Conservation (phyloP, 2,329 filamentous ascomycete species). For the Colletotrichum sp. region DNA sequence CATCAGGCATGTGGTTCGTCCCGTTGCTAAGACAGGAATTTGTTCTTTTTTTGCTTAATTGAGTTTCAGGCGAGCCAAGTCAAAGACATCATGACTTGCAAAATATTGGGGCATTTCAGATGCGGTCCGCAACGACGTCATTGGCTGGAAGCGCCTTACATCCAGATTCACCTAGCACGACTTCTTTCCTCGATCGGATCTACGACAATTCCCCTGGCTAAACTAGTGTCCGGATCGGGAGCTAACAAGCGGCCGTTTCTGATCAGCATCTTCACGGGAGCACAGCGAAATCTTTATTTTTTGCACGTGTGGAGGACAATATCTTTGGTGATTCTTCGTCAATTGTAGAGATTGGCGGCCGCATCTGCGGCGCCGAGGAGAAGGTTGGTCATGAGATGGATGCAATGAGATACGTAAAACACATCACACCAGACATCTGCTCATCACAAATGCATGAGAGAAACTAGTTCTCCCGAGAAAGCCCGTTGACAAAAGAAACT, state of each 20-base stretch:
- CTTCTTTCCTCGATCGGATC: not conserved
- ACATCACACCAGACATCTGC: not conserved
- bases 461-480: not conserved
- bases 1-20: not conserved
- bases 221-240: not conserved
- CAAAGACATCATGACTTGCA: constrained; percentile 24
- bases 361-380: not conserved
- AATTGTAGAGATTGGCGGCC: not conserved
- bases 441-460: not conserved
- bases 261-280: not conserved
- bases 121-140: constrained; percentile 8
- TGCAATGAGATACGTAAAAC: not conserved
- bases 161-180: not conserved
- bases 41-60: not conserved
- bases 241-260: not conserved
- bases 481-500: not conserved
- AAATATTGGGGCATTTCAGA: not conserved
- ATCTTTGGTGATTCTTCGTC: not conserved
- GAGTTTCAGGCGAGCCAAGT: constrained; percentile 3
- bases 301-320: not conserved
- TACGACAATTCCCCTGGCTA: not conserved
- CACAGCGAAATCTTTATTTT: not conserved
- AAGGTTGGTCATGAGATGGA: not conserved
- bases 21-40: not conserved
- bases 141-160: not conserved